Conservation (phyloP, 225 moss, liverwort and hornwort genomes). For the Ulota crispa region DNA sequence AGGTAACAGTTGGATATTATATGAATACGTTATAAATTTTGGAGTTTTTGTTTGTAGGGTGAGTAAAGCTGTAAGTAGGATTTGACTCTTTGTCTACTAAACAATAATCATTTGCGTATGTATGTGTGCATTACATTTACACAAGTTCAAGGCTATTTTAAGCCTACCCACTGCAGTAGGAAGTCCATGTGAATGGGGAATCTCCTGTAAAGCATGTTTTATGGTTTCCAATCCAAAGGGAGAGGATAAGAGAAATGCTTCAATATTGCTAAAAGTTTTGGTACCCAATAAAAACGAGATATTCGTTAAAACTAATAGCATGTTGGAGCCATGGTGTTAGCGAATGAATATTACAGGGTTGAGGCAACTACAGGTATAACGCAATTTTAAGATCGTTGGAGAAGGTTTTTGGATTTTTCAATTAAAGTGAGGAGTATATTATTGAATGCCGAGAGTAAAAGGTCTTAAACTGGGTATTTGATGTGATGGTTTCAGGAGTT, state of each 20-base stretch:
- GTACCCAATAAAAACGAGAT: not conserved
- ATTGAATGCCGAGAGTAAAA: not conserved
- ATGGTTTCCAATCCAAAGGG: not conserved
- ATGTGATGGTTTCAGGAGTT: constrained; percentile 50
- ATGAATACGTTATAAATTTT: not conserved
- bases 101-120: not conserved
- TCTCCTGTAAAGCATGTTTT: not conserved
- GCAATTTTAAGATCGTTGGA: not conserved
- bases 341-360: not conserved
- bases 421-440: not conserved
- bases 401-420: not conserved
- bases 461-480: not conserved
- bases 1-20: not conserved
- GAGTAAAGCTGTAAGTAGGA: not conserved
- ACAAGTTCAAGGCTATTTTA: not conserved
- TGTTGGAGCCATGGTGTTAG: not conserved
- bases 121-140: not conserved
- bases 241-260: not conserved
- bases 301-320: not conserved
- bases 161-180: not conserved
- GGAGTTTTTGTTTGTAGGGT: not conserved
- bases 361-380: not conserved
- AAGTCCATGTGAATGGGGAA: not conserved
- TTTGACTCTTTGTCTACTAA: not conserved
- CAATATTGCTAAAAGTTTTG: not conserved